Percentiles rank a stretch among this genome's conserved stretches.
Conservation (phyloP, 148 eudicot genomes). For the Talinum fruticosum region DNA sequence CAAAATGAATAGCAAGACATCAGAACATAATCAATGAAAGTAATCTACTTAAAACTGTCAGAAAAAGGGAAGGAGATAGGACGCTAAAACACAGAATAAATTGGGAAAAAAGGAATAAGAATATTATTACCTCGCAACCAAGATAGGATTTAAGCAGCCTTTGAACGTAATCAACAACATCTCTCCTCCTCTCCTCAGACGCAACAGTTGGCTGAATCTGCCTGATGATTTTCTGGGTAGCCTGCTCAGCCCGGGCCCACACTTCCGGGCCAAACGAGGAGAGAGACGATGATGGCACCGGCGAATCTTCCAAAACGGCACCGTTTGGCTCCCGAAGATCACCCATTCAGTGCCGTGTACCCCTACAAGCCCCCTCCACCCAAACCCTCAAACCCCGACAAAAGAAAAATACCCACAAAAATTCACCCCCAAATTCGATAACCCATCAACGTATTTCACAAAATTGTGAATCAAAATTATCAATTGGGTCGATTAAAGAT, state of each 20-base stretch:
- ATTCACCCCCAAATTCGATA: not conserved
- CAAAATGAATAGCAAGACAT: not conserved
- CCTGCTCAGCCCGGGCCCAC: constrained; percentile 55
- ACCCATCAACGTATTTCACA: constrained; percentile 1
- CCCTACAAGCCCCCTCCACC: not conserved
- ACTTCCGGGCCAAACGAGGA: constrained; percentile 26
- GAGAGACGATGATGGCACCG: constrained; percentile 28
- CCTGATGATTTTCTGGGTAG: constrained; percentile 37
- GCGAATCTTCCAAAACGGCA: constrained; percentile 37
- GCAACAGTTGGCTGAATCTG: constrained; percentile 58
- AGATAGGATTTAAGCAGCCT: constrained; percentile 41
- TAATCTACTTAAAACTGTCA: not conserved
- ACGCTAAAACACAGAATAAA: not conserved
- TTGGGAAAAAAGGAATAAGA: not conserved
- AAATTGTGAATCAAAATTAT: constrained; percentile 1
- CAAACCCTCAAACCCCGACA: constrained; percentile 17
- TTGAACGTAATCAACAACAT: constrained; percentile 62
- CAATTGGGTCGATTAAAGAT: constrained; percentile 24
- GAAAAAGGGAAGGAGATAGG: not conserved
- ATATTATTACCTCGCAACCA: constrained; percentile 52
- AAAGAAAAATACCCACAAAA: constrained; percentile 14
- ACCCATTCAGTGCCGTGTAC: constrained; percentile 41
- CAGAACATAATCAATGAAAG: not conserved
- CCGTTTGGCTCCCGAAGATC: constrained; percentile 45
- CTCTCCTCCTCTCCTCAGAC: constrained; percentile 53